Conservation (phyloP, 2,329 filamentous ascomycete genomes). For the Clarireedia hainanense region DNA sequence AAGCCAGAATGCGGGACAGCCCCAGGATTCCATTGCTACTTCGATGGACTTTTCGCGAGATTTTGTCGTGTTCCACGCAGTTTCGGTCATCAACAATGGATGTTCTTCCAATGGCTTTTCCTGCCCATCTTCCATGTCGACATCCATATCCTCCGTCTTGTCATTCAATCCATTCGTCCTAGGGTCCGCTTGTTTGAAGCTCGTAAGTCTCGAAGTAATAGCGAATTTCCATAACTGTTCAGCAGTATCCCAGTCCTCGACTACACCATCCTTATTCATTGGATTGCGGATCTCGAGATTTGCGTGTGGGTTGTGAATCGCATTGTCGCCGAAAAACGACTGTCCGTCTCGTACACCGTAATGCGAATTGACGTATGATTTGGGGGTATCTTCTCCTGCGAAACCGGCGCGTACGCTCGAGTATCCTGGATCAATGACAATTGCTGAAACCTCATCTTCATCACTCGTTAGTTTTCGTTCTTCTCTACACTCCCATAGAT, state of each 20-base stretch:
- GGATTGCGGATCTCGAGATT: constrained; percentile 85
- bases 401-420: constrained; percentile 89
- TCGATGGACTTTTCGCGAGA: constrained; percentile 90
- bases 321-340: constrained; percentile 80
- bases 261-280: constrained; percentile 79
- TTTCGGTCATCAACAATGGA: constrained; percentile 87
- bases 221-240: constrained; percentile 87
- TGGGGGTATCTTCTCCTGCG: constrained; percentile 94
- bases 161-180: constrained; percentile 75
- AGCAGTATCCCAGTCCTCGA: constrained; percentile 94
- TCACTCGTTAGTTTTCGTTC: constrained; percentile 4
- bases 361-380: constrained; percentile 83
- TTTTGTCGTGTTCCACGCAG: constrained; percentile 84
- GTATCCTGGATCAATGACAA: constrained; percentile 93
- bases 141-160: constrained; percentile 31
- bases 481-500: not conserved
- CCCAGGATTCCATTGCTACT: constrained; percentile 96
- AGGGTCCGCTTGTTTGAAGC: constrained; percentile 60
- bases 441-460: constrained; percentile 90
- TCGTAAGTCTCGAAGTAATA: constrained; percentile 81
- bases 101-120: constrained; percentile 82
- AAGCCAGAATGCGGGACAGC: constrained; percentile 88
- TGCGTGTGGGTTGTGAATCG: constrained; percentile 67
- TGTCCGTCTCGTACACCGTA: constrained; percentile 60
- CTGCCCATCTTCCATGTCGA: constrained; percentile 50